These are phyloP conservation scores for Nothopassalora personata DNA, from an alignment of 2,329 filamentous ascomycete species.

Conservation along the genomic window DNA sequence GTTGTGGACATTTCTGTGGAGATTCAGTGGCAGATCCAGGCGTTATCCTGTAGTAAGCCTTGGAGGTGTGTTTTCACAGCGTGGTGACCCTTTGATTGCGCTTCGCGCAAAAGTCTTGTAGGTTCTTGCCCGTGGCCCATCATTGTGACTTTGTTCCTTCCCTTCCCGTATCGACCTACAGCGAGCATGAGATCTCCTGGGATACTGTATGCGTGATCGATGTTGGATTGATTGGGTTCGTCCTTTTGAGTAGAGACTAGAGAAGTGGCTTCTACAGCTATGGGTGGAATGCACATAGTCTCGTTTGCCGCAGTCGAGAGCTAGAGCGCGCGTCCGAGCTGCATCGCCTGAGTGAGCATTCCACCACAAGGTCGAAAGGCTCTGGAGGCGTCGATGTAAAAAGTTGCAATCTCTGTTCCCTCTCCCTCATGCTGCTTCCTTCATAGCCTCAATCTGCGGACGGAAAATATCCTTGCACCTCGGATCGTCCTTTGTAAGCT, in stretches of 20 bases:
- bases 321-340: slow-evolving; percentile 45
- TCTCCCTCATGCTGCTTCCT: slow-evolving; percentile 28
- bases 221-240: slow-evolving; percentile 35
- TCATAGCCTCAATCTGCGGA: slow-evolving; percentile 37
- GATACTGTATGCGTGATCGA: slow-evolving; percentile 37
- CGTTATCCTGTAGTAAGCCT: slow-evolving; percentile 14
- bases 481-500: slow-evolving; percentile 36
- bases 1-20: slow-evolving; percentile 15
- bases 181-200: slow-evolving; percentile 37
- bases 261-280: slow-evolving; percentile 42
- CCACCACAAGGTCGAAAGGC: slow-evolving; percentile 47
- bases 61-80: slow-evolving; percentile 33
- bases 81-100: slow-evolving; percentile 34
- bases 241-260: slow-evolving; percentile 37
- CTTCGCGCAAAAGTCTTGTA: slow-evolving; percentile 37
- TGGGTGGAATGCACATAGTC: slow-evolving; percentile 37
- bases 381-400: slow-evolving; percentile 36
- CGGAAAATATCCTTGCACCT: slow-evolving; percentile 37
- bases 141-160: slow-evolving; percentile 31
- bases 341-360: slow-evolving; percentile 46
- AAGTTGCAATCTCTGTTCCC: slow-evolving; percentile 38
- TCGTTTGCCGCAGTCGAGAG: slow-evolving; percentile 37
- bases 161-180: slow-evolving; percentile 33
- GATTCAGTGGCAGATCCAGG: slow-evolving; percentile 23
- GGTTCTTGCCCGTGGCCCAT: slow-evolving; percentile 32